Evolutionary conservation across 2,329 filamentous ascomycete genomes (phyloP), one percentile per base, ranked within the genome.

Genomic region (Pestalotiopsis sp.): DNA sequence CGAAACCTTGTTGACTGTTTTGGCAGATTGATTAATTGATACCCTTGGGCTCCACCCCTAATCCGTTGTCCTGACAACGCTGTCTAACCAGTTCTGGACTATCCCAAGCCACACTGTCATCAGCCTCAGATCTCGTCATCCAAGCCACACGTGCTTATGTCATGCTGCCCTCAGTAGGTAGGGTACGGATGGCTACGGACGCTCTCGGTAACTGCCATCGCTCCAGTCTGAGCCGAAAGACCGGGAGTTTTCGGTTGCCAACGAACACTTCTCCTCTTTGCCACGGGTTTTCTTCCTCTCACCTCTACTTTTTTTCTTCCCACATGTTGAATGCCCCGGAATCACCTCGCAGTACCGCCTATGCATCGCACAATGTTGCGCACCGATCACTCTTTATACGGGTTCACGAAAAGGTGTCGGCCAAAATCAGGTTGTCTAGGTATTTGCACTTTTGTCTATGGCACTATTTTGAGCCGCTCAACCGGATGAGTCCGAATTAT

Each of bases 391-490:
- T 52, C n/a, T 52, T 52, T 52, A 52, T 52, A 52, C 45, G 14
- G 17, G 38, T 31, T 36, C 20, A 25, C n/a, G 38, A 45, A 27
- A 45, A n/a, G 12, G 49, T 66, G 6, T 27, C 49, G 20, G 49
- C 38, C 41, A 25, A 20, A 40, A 65, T 45, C 38, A 58, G 52
- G 68, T 49, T 45, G 45, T 66, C 31, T 17, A 66, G 61, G 66
- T 60, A 70, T 66, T 52, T 64, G 68, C 63, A 65, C 45, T 70
- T 70, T 70, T 70, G 66, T 70, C 66, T 70, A 70, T 70, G 64
- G 36, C 62, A 65, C 66, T 66, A 57, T 66, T 70, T 68, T 66
- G 45, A 57, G 20, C 41, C 63, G 57, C 31, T 64, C 68, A 63
- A 61, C 67, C 67, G 62, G 57, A 23, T 66, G 56, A 65, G 56